A percentile compares a stretch with the other conserved stretches of the same genome.
phyloP scores from a whole-genome alignment of 352 stramenopile genomes.

The Globisporangium heterothallicum region DNA sequence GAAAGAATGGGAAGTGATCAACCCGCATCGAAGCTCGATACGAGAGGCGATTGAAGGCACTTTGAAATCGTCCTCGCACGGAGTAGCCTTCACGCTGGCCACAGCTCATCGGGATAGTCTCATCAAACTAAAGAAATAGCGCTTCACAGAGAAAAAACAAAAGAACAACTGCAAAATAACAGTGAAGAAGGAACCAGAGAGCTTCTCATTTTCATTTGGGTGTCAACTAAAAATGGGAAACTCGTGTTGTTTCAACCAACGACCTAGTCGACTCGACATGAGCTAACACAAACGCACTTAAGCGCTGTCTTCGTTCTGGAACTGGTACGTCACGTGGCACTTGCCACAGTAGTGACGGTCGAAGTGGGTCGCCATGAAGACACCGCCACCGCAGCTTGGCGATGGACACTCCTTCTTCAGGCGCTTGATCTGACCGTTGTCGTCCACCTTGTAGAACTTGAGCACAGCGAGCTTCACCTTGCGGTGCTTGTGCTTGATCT shows the following conservation, averaged over 20 bases:
- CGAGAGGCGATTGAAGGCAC: constrained; percentile 42
- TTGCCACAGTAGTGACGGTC: constrained; percentile 99
- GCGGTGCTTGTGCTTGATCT: constrained; percentile 96
- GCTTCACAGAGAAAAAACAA: not conserved
- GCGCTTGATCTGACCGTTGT: constrained; percentile 95
- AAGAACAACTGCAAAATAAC: not conserved
- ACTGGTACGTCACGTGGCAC: constrained; percentile 96
- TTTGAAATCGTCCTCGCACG: not conserved
- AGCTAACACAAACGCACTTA: constrained; percentile 20
- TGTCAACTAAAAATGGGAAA: not conserved
- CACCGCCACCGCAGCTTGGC: constrained; percentile 93
- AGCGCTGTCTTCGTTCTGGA: constrained; percentile 71
- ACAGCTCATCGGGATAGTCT: no score
- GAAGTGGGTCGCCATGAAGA: constrained; percentile 99
- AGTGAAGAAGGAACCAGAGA: constrained; percentile 16
- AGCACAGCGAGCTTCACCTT: constrained; percentile 96
- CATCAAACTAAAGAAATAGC: not conserved
- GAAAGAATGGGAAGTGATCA: constrained; percentile 71
- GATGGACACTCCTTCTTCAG: constrained; percentile 97
- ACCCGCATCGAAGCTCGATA: constrained; percentile 44
- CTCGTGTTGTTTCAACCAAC: not conserved
- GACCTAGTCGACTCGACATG: no score
- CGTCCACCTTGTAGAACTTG: constrained; percentile 97
- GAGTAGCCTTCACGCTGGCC: no score
- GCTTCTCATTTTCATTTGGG: constrained; percentile 12